Evolutionary conservation across 768 basidiomycete species (phyloP).

Genomic region (Austroboletus eburneus): DNA sequence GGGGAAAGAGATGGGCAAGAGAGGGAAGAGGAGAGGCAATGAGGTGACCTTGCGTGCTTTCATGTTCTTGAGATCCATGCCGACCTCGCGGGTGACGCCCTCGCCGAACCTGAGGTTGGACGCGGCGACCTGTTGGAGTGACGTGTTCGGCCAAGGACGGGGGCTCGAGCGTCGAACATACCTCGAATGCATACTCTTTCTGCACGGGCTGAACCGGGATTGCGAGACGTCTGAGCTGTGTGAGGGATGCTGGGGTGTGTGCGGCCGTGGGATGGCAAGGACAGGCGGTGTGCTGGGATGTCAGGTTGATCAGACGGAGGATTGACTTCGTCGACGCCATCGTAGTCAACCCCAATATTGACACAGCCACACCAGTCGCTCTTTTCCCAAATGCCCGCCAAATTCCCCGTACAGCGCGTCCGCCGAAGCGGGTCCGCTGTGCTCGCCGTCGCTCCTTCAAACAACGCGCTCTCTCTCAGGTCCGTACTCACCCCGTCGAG

Average conservation of each 20-base stretch:
- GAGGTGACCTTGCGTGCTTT: slow-evolving; percentile 69
- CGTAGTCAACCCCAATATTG: not conserved
- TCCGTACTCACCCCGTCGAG: not conserved
- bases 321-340: slow-evolving; percentile 54
- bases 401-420: slow-evolving; percentile 44
- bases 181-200: slow-evolving; percentile 94
- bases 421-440: slow-evolving; percentile 34
- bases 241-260: slow-evolving; percentile 45
- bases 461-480: slow-evolving; percentile 21
- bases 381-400: slow-evolving; percentile 36
- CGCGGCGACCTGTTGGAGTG: slow-evolving; percentile 65
- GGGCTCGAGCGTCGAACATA: slow-evolving; percentile 20
- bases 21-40: not conserved
- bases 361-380: slow-evolving; percentile 19
- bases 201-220: slow-evolving; percentile 67
- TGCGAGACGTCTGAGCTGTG: slow-evolving; percentile 68
- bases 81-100: slow-evolving; percentile 85
- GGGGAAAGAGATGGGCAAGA: slow-evolving; percentile 3
- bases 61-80: slow-evolving; percentile 94
- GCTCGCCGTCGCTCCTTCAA: slow-evolving; percentile 4
- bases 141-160: not conserved
- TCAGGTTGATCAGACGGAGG: slow-evolving; percentile 63
- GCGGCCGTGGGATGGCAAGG: slow-evolving; percentile 68
- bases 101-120: slow-evolving; percentile 87
- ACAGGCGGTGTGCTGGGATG: slow-evolving; percentile 68